A percentile compares a stretch with the other conserved stretches of the same genome.
Conservation (phyloP, 495 filamentous ascomycete species). For the Oidiodendron maius region DNA sequence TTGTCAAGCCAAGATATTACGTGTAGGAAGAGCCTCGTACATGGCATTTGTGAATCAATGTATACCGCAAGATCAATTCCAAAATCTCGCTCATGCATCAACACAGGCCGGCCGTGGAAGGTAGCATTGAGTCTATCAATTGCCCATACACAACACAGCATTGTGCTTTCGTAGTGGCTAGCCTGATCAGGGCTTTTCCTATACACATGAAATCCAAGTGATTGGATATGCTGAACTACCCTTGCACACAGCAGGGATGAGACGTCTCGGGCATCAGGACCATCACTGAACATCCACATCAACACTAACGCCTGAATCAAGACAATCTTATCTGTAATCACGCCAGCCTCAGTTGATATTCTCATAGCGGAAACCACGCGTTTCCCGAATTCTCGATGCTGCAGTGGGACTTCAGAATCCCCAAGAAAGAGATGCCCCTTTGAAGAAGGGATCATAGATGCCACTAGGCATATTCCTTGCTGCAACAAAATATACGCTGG, state of each 20-base stretch:
- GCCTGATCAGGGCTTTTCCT: constrained; percentile 6
- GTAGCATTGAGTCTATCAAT: constrained; percentile 59
- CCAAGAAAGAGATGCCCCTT: constrained; percentile 25
- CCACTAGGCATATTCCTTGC: constrained; percentile 43
- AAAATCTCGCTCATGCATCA: constrained; percentile 62
- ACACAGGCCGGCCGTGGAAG: constrained; percentile 57
- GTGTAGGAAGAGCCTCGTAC: constrained; percentile 40
- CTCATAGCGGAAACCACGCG: constrained; percentile 24
- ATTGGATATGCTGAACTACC: constrained; percentile 56
- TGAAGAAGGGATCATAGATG: constrained; percentile 39
- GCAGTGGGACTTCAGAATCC: constrained; percentile 23
- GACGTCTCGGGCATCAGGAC: constrained; percentile 22
- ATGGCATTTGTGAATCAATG: constrained; percentile 43
- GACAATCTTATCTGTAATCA: constrained; percentile 24
- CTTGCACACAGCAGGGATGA: constrained; percentile 13
- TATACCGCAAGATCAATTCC: constrained; percentile 43
- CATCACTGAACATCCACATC: constrained; percentile 25
- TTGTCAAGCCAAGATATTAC: constrained; percentile 50
- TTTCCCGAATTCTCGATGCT: constrained; percentile 23
- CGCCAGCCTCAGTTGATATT: constrained; percentile 25
- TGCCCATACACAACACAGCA: constrained; percentile 66
- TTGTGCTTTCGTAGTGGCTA: constrained; percentile 14
- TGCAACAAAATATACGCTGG: constrained; percentile 29
- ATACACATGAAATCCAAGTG: constrained; percentile 57
- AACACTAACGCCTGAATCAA: constrained; percentile 26